Conservation (phyloP, 2,329 filamentous ascomycete genomes). For the Beauveria scarabaeidicola region DNA sequence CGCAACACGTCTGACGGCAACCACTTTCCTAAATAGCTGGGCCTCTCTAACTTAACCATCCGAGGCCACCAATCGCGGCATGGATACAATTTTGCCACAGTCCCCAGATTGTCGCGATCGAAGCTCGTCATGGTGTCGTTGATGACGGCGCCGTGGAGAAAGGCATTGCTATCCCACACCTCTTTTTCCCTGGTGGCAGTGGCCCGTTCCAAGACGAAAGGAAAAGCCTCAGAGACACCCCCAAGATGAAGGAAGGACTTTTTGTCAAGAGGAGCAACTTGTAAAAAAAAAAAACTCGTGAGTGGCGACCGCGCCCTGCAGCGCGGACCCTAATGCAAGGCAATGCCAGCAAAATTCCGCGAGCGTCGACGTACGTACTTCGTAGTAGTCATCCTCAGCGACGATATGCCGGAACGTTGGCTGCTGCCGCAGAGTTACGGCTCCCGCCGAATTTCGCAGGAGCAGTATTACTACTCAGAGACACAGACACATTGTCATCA, state of each 20-base stretch:
- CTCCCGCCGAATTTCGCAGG: not conserved
- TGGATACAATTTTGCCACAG: slow-evolving; percentile 40
- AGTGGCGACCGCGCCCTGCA: slow-evolving; percentile 20
- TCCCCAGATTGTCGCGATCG: slow-evolving; percentile 19
- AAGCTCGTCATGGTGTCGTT: slow-evolving; percentile 41
- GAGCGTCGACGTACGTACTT: slow-evolving; percentile 21
- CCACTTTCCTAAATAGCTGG: slow-evolving; percentile 33
- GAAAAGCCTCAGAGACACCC: too few species aligned
- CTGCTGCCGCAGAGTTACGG: slow-evolving; percentile 16
- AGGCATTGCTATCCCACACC: slow-evolving; percentile 37
- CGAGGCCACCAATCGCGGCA: slow-evolving; percentile 32
- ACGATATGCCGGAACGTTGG: slow-evolving; percentile 25
- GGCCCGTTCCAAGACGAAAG: too few species aligned
- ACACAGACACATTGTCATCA: not conserved
- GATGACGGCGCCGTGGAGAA: slow-evolving; percentile 35
- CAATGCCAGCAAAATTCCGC: slow-evolving; percentile 40
- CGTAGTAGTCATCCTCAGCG: slow-evolving; percentile 23
- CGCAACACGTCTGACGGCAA: slow-evolving; percentile 27
- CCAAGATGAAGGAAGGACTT: slow-evolving; percentile 27
- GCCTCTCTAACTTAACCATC: slow-evolving; percentile 24
- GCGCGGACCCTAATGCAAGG: slow-evolving; percentile 27
- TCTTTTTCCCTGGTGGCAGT: slow-evolving; percentile 36
- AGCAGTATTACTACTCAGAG: not conserved
- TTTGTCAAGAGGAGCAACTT: slow-evolving; percentile 38
- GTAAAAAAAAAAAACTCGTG: slow-evolving; percentile 27